A percentile compares a stretch with the other conserved stretches of the same genome.
Conservation (phyloP, 306 rosid species). For the Rosa multiflora region DNA sequence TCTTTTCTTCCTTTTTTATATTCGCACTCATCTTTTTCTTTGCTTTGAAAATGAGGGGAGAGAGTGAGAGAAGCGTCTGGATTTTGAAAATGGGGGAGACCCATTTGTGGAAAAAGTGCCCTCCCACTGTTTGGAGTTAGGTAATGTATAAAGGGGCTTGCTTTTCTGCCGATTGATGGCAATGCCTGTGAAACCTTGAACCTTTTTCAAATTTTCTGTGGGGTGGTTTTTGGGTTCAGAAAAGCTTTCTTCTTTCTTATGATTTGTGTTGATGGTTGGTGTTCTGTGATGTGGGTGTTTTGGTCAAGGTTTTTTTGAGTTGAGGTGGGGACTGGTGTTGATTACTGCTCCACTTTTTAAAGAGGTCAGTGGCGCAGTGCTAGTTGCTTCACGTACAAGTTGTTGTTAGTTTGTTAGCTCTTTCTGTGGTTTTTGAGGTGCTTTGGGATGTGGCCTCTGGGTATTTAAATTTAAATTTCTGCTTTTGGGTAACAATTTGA, state of each 20-base stretch:
- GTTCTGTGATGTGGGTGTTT: conserved; percentile 23
- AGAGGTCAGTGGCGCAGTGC: conserved; percentile 25
- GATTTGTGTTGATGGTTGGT: conserved; percentile 11
- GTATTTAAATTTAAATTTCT: conserved; percentile 38
- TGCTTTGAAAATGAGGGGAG: conserved; percentile 30
- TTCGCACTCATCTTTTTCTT: conserved; percentile 29
- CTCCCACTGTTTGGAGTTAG: conserved; percentile 31
- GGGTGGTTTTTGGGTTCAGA: neutral
- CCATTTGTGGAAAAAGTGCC: conserved; percentile 34
- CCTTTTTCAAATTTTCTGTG: neutral
- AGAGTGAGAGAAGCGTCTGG: conserved; percentile 22
- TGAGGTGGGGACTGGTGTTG: conserved; percentile 49
- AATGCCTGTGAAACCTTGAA: conserved; percentile 5
- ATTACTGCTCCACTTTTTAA: conserved; percentile 42
- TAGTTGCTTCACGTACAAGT: conserved; percentile 62
- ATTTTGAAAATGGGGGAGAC: conserved; percentile 32
- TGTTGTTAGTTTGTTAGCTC: conserved; percentile 42
- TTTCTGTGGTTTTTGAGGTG: conserved; percentile 38
- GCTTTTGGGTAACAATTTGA: conserved; percentile 30
- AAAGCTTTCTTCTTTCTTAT: conserved; percentile 29
- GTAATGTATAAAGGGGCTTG: conserved; percentile 23
- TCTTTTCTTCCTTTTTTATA: conserved; percentile 33
- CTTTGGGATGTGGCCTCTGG: conserved; percentile 33
- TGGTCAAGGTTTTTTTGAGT: conserved; percentile 41
- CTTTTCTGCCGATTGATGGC: conserved; percentile 26